Evolutionary conservation across 2,329 filamentous ascomycete genomes (phyloP), one percentile per base, ranked within the genome.

Genomic region (Ophiosphaerella korrae): DNA sequence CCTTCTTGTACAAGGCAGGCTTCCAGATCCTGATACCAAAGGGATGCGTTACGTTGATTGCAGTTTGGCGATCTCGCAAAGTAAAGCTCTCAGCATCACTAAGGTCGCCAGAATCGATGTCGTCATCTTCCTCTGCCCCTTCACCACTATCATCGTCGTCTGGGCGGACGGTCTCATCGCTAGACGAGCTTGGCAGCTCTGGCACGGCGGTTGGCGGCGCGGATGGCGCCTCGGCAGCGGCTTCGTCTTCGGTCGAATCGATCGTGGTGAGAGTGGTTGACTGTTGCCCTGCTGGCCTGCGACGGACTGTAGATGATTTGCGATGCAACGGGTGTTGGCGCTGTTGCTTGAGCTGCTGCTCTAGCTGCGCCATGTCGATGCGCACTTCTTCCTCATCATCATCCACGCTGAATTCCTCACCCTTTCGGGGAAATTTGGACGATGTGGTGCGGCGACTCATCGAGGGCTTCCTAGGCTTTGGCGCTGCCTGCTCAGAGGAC

Each of bases 11-110:
- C 57, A 99, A 75, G 1, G 94, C 95, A 37, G 94, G 94, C 75
- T 99, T 99, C 94, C 94, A 99, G 57, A 99, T 90, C 72, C 95
- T 87, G 71, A 99, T 97, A 80, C 94, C 94, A 66, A 99, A 99
- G 0, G 94, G 94, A 80, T 99, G 94, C 0, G 94, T 99, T 73
- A 96, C 88, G 76, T 99, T 99, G 80, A 99, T 99, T 59, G 94
- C 94, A 72, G 96, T 87, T 75, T 99, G 94, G 48, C 94, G 86
- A 74, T 99, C 94, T 74, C 95, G 96, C 64, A 99, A 83, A 0
- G 94, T 99, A 72, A 99, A 99, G 77, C 93, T 97, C 76, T 97
- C 94, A 1, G 94, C 89, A 64, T 97, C 94, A 73, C 93, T 97
- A 44, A 92, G 68, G 52, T 89, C 86, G 51, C 78, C 86, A 29